Evolutionary conservation across 2,329 filamentous ascomycete genomes (phyloP).

Genomic region (Cladosporium sp.): DNA sequence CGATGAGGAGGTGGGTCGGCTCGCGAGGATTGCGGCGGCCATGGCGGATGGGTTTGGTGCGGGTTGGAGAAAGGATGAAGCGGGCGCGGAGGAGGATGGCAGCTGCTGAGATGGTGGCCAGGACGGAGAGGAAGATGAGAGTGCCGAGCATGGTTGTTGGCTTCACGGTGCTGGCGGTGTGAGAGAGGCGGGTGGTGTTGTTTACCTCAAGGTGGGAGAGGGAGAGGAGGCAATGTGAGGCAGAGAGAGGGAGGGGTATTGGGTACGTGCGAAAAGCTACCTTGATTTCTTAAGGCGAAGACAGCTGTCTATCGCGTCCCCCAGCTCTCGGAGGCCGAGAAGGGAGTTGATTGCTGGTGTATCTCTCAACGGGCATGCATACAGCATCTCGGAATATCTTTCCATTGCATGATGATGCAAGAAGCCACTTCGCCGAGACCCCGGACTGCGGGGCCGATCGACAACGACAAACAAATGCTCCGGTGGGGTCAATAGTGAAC

Average conservation of each 20-base stretch:
- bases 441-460: conserved; percentile 13
- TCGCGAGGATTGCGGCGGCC: conserved; percentile 32
- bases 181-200: background rate
- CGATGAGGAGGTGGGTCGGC: conserved; percentile 67
- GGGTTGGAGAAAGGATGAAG: conserved; percentile 40
- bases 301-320: background rate
- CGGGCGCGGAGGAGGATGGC: conserved; percentile 36
- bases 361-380: conserved; percentile 13
- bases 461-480: background rate
- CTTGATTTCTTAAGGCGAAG: background rate
- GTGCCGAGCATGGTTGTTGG: conserved; percentile 8
- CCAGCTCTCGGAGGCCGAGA: background rate
- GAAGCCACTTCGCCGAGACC: background rate
- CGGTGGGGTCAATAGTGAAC: background rate
- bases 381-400: background rate
- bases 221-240: background rate
- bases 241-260: background rate
- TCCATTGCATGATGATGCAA: conserved; percentile 4
- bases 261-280: background rate
- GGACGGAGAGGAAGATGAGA: conserved; percentile 8
- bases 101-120: conserved; percentile 1
- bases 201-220: background rate
- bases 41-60: conserved; percentile 32
- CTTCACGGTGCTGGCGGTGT: background rate
- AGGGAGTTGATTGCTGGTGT: background rate